A percentile compares a stretch with the other conserved stretches of the same genome.
Conservation (phyloP, 1,284 basidiomycete genomes). For the Taiwanofungus camphoratus region DNA sequence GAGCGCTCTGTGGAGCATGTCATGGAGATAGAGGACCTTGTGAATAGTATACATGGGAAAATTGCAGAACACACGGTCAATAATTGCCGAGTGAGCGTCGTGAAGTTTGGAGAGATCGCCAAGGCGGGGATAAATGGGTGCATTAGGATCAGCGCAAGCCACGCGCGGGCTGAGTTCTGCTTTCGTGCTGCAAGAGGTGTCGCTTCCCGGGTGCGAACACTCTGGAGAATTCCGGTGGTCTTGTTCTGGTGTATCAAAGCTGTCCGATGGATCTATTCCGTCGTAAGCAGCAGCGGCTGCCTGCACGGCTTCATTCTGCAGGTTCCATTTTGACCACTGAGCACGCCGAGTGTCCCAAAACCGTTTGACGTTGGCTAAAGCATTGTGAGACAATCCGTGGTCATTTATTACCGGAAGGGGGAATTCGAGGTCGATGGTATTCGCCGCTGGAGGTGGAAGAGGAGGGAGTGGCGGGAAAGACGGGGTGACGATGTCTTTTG, state of each 20-base stretch:
- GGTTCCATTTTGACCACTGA: conserved; percentile 4
- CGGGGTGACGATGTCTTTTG: too few species aligned
- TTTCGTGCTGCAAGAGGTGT: neutral
- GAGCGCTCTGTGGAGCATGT: conserved; percentile 35
- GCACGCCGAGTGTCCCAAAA: conserved; percentile 6
- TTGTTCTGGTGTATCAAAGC: too few species aligned
- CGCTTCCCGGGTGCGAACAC: neutral
- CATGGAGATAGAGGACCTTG: conserved; percentile 56
- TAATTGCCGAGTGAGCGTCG: conserved; percentile 46
- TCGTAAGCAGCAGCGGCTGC: conserved; percentile 25
- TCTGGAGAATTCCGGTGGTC: neutral
- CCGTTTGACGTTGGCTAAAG: conserved; percentile 3
- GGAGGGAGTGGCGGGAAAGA: too few species aligned
- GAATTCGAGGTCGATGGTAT: too few species aligned
- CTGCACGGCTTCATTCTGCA: conserved; percentile 29
- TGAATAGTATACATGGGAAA: conserved; percentile 59
- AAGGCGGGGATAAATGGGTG: conserved; percentile 54
- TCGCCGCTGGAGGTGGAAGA: too few species aligned
- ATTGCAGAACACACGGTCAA: conserved; percentile 53
- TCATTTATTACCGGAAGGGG: too few species aligned
- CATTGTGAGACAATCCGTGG: conserved; percentile 8
- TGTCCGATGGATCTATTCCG: conserved; percentile 23
- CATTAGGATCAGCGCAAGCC: conserved; percentile 20
- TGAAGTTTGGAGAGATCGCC: conserved; percentile 54
- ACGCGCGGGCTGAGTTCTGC: conserved; percentile 10